Evolutionary conservation across 148 eudicot genomes (phyloP), one percentile per base, ranked within the genome.

Genomic region (Rhododendron mucronatum): DNA sequence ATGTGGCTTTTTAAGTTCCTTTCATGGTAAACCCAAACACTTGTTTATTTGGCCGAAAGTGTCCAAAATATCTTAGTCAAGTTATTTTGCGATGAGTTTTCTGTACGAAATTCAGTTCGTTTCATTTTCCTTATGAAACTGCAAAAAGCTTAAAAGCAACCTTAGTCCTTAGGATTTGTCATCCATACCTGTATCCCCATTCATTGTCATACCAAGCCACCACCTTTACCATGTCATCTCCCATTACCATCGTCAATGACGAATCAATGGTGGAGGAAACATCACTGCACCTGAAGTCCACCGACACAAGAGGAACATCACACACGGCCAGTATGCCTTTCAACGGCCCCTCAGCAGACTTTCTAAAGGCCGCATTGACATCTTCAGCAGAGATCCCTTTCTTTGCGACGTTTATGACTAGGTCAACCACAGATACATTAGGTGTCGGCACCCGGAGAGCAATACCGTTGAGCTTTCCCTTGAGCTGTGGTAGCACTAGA

Each of bases 171-270:
- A 15, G 84, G 6, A 41, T 6, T 6, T 21, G 30, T 45, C 33
- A 76, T 9, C 16, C 51, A 18, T 81, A 96, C 99, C 99, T 96
- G 95, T 97, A 97, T 86, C 99, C 99, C 99, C 98, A 97, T 86
- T 97, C 99, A 55, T 97, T 97, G 91, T 97, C 99, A 53, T 97
- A 97, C 99, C 99, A 97, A 41, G 99, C 99, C 53, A 97, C 98
- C 51, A 97, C 99, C 94, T 97, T 97, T 77, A 97, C 96, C 99
- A 97, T 97, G 48, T 97, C 99, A 87, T 94, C 99, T 81, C 99
- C 99, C 99, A 97, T 97, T 83, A 97, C 99, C 99, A 97, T 97
- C n/a, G 98, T 95, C 89, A 97, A 92, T 39, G 98, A 97, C 15
- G 99, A 90, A 78, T 97, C 99, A n/a, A 97, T 92, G 85, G 98